Conservation (phyloP, 2,329 filamentous ascomycete genomes). For the Colletotrichum tabaci region DNA sequence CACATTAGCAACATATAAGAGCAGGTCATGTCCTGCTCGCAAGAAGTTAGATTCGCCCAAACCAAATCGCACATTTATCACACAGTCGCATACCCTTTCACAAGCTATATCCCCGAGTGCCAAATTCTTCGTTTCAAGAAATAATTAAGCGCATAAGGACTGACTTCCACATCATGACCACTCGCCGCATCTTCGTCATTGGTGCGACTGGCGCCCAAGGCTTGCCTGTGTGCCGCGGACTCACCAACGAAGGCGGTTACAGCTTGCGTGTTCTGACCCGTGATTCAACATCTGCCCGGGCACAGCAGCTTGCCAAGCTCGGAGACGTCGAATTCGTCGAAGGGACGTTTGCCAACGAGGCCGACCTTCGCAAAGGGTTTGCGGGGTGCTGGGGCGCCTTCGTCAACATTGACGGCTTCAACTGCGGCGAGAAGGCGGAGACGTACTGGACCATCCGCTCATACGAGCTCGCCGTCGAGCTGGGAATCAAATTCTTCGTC, state of each 20-base stretch:
- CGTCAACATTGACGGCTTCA: slow-evolving; percentile 69
- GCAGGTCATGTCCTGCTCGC: too few relatives aligned
- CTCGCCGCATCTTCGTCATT: slow-evolving; percentile 53
- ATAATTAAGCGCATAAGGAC: not conserved
- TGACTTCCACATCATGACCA: slow-evolving; percentile 39
- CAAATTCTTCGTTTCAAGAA: not conserved
- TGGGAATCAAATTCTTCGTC: slow-evolving; percentile 59
- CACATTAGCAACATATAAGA: not conserved
- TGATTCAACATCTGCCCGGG: slow-evolving; percentile 57
- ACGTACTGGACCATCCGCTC: slow-evolving; percentile 62
- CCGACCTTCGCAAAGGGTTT: slow-evolving; percentile 60
- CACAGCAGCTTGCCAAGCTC: slow-evolving; percentile 55
- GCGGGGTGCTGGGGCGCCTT: slow-evolving; percentile 63
- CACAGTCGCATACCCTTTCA: too few relatives aligned
- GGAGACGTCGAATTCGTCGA: slow-evolving; percentile 62
- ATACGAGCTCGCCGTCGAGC: slow-evolving; percentile 59
- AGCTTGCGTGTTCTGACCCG: slow-evolving; percentile 63
- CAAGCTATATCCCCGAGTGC: not conserved
- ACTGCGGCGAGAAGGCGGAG: slow-evolving; percentile 66
- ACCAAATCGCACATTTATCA: too few relatives aligned
- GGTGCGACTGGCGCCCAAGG: slow-evolving; percentile 68
- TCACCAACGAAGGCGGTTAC: slow-evolving; percentile 60
- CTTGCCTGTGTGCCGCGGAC: slow-evolving; percentile 60
- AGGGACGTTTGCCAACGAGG: slow-evolving; percentile 64
- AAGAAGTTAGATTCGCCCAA: not conserved